Evolutionary conservation across 208 protist genomes (phyloP).

Genomic region (Trypanosomatidae sp.): DNA sequence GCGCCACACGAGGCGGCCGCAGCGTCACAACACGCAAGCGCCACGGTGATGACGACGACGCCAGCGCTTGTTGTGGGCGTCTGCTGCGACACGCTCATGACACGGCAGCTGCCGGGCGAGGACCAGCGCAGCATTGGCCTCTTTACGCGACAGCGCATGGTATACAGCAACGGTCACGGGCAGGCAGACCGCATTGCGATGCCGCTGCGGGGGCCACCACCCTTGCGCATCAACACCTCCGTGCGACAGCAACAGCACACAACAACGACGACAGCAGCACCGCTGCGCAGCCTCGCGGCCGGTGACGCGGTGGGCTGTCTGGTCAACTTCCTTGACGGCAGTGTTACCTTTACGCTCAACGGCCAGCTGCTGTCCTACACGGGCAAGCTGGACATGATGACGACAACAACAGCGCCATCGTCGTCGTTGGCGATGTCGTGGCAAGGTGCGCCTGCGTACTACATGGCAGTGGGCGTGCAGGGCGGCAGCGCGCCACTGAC

Average conservation of each 20-base stretch:
- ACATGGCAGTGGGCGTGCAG: conserved; percentile 48
- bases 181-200: conserved; percentile 30
- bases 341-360: conserved; percentile 61
- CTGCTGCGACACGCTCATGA: conserved; percentile 20
- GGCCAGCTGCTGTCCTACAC: conserved; percentile 13
- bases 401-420: background rate
- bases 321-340: conserved; percentile 41
- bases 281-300: conserved; percentile 10
- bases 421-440: background rate
- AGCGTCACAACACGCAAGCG: too few species aligned
- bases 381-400: conserved; percentile 1
- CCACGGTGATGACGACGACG: conserved; percentile 1
- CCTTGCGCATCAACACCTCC: conserved; percentile 3
- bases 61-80: conserved; percentile 41
- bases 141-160: conserved; percentile 43
- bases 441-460: conserved; percentile 23
- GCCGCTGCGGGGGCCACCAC: conserved; percentile 5
- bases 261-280: conserved; percentile 2
- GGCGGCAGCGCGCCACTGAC: conserved; percentile 11
- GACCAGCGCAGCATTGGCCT: conserved; percentile 50
- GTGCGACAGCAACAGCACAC: conserved; percentile 1
- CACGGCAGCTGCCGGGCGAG: conserved; percentile 45
- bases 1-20: too few species aligned
- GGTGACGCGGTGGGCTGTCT: conserved; percentile 58
- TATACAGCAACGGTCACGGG: conserved; percentile 29